These are phyloP conservation scores for Thalassiosira exigua DNA, from an alignment of 352 stramenopile species.

Conservation along the genomic window DNA sequence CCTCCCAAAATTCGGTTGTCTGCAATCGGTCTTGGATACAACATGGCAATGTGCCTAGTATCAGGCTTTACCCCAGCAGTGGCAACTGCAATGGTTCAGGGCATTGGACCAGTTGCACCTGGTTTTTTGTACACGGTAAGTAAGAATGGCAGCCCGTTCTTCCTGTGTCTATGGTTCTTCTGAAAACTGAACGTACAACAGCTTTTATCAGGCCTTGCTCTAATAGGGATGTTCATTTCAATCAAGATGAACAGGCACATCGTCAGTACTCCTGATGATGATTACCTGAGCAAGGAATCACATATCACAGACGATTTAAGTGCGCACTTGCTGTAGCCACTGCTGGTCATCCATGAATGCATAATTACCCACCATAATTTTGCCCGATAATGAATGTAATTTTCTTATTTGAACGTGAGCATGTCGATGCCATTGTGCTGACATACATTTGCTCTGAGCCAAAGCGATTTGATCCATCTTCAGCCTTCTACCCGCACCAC, in stretches of 20 bases:
- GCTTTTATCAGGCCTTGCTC: constrained; percentile 16
- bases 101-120: constrained; percentile 25
- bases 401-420: too few relatives aligned
- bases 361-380: too few relatives aligned
- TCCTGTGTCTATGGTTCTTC: not conserved
- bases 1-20: constrained; percentile 54
- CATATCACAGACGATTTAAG: not conserved
- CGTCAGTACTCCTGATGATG: not conserved
- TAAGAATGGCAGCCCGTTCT: not conserved
- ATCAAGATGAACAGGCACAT: constrained; percentile 21
- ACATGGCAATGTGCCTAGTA: constrained; percentile 59
- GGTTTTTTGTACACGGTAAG: constrained; percentile 34
- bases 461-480: too few relatives aligned
- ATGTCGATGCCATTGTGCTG: too few relatives aligned
- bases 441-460: too few relatives aligned
- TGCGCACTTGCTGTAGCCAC: not conserved
- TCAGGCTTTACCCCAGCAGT: constrained; percentile 58
- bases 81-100: constrained; percentile 54
- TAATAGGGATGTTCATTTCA: constrained; percentile 18
- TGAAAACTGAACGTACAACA: not conserved
- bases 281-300: not conserved
- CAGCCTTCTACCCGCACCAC: too few relatives aligned
- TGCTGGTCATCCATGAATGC: too few relatives aligned
- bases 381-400: too few relatives aligned
- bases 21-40: constrained; percentile 56